Evolutionary conservation across 345 rosid genomes (phyloP).

Genomic region (Populus euphratica): DNA sequence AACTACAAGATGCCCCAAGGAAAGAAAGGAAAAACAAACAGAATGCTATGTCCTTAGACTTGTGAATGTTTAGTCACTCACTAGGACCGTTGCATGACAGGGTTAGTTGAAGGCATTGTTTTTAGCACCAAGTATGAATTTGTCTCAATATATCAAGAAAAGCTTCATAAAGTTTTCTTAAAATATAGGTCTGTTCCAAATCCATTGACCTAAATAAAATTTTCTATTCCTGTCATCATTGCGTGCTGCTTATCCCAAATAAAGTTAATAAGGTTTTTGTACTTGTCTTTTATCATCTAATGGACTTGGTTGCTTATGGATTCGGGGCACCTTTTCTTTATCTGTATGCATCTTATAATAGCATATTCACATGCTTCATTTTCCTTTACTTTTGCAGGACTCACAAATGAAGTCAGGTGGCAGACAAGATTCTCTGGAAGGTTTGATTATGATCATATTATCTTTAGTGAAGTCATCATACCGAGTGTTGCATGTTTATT

Average conservation of each 20-base stretch:
- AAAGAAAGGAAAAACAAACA: neutral
- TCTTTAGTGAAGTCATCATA: neutral
- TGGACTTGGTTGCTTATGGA: neutral
- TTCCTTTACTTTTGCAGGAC: conserved; percentile 38
- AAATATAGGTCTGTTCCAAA: neutral
- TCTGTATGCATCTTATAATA: neutral
- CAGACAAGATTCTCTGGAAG: conserved; percentile 67
- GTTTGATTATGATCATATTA: conserved; percentile 31
- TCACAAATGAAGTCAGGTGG: conserved; percentile 75
- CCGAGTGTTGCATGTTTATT: conserved; percentile 5
- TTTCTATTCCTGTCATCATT: neutral
- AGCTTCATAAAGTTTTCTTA: neutral
- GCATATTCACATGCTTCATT: conserved; percentile 5
- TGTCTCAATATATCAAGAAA: neutral
- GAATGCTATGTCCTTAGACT: neutral
- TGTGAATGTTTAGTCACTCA: neutral
- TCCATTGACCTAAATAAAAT: neutral
- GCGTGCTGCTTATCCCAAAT: neutral
- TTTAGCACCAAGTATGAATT: neutral
- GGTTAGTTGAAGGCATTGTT: neutral
- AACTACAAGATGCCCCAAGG: neutral
- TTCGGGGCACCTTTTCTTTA: neutral
- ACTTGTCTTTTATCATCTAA: neutral
- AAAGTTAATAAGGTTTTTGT: neutral
- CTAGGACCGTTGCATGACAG: neutral